These are phyloP conservation scores for Pulveroboletus sp. DNA, from an alignment of 768 basidiomycete genomes.

Conservation along the genomic window DNA sequence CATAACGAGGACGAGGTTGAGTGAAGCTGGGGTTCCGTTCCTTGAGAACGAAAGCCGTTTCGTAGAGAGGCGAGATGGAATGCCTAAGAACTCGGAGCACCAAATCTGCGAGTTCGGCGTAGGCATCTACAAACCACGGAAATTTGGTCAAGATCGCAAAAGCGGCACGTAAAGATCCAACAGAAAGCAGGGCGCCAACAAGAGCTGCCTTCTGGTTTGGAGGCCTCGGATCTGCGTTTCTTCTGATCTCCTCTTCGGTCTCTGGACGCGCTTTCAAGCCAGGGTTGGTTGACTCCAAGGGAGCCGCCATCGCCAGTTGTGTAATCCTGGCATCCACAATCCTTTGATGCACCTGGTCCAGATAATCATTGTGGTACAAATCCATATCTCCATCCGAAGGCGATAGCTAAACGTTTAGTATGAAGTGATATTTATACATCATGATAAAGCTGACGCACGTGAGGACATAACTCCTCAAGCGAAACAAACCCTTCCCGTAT, in stretches of 20 bases:
- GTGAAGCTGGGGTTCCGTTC: slow-evolving; percentile 59
- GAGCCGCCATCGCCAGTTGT: slow-evolving; percentile 80
- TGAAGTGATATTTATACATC: slow-evolving; percentile 4
- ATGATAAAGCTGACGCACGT: slow-evolving; percentile 48
- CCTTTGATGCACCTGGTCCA: slow-evolving; percentile 55
- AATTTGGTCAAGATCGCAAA: slow-evolving; percentile 75
- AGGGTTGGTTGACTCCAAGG: slow-evolving; percentile 54
- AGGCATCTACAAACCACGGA: slow-evolving; percentile 79
- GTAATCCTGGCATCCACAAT: slow-evolving; percentile 67
- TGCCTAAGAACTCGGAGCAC: slow-evolving; percentile 70
- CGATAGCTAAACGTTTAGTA: slow-evolving; percentile 45
- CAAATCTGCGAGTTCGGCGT: slow-evolving; percentile 82
- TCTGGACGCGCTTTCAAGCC: slow-evolving; percentile 38
- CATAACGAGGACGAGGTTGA: slow-evolving; percentile 61
- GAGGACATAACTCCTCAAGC: slow-evolving; percentile 87
- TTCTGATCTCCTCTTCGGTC: slow-evolving; percentile 35
- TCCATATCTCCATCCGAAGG: slow-evolving; percentile 79
- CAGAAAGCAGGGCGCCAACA: slow-evolving; percentile 70
- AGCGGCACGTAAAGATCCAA: slow-evolving; percentile 80
- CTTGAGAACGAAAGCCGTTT: slow-evolving; percentile 44
- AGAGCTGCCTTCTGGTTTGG: slow-evolving; percentile 80
- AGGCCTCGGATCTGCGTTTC: slow-evolving; percentile 34
- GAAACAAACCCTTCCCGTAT: slow-evolving; percentile 87
- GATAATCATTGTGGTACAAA: slow-evolving; percentile 57
- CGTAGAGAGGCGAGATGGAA: slow-evolving; percentile 68